These are phyloP conservation scores for Betula pendula DNA, from an alignment of 306 rosid genomes.

Conservation along the genomic window DNA sequence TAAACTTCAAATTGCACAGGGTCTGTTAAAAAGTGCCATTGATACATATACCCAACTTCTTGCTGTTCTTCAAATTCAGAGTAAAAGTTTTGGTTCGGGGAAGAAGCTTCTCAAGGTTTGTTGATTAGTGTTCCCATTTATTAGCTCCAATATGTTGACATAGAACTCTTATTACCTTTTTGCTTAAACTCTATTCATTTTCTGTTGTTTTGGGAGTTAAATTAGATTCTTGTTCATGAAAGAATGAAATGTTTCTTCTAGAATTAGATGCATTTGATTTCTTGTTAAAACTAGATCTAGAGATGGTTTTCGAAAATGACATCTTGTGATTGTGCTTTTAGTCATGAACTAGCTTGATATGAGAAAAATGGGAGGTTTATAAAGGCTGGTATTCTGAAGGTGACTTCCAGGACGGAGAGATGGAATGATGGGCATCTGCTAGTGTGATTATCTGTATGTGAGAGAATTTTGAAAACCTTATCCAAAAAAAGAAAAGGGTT, in stretches of 20 bases:
- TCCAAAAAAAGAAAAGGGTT: too few species aligned
- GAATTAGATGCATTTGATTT: neutral
- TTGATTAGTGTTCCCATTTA: slow-evolving; percentile 12
- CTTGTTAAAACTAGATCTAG: neutral
- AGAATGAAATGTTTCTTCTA: neutral
- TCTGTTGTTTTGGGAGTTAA: neutral
- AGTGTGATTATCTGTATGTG: neutral
- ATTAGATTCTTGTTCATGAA: neutral
- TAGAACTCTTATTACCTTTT: neutral
- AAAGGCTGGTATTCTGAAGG: neutral
- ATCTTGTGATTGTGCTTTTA: neutral
- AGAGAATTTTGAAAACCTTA: neutral
- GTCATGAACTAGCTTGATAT: neutral
- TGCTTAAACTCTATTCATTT: neutral
- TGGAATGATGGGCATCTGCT: neutral
- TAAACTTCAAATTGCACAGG: slow-evolving; percentile 75
- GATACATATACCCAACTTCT: slow-evolving; percentile 69
- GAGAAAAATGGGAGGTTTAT: neutral
- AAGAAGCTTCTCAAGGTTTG: slow-evolving; percentile 59
- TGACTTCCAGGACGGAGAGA: neutral
- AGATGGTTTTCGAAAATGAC: neutral
- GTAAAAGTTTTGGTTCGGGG: slow-evolving; percentile 55
- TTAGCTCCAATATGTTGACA: neutral
- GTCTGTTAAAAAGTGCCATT: slow-evolving; percentile 62
- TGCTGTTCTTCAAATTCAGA: slow-evolving; percentile 82